These are phyloP conservation scores for Cucumis melo DNA, from an alignment of 306 rosid genomes.

Conservation along the genomic window DNA sequence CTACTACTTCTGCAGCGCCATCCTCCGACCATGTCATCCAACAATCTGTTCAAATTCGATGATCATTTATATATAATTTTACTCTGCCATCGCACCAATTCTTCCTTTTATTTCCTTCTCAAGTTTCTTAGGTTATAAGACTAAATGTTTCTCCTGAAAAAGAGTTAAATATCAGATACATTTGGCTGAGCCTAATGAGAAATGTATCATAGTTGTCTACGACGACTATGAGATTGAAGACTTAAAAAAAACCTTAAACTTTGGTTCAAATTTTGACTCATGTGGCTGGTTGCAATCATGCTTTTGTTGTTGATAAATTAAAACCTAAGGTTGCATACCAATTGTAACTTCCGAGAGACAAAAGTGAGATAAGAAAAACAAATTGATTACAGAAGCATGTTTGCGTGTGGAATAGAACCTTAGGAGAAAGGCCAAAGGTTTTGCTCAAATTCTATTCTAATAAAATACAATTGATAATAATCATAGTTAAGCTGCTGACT, in stretches of 20 bases:
- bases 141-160: not conserved
- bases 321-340: not conserved
- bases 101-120: not conserved
- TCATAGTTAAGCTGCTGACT: not conserved
- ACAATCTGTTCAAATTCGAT: not conserved
- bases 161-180: not conserved
- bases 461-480: not conserved
- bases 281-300: not conserved
- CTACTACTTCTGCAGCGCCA: not conserved
- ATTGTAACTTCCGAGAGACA: not conserved
- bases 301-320: not conserved
- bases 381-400: not conserved
- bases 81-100: not conserved
- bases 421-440: not conserved
- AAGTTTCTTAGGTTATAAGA: not conserved
- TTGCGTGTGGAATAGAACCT: not conserved
- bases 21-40: not conserved
- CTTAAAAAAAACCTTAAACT: not conserved
- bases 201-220: not conserved
- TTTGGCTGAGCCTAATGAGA: not conserved
- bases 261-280: not conserved
- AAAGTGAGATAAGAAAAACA: not conserved
- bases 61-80: not conserved
- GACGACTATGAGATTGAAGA: not conserved
- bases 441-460: not conserved